Evolutionary conservation across 306 rosid species (phyloP), one percentile per base, ranked within the genome.

Genomic region (Glycine soja): DNA sequence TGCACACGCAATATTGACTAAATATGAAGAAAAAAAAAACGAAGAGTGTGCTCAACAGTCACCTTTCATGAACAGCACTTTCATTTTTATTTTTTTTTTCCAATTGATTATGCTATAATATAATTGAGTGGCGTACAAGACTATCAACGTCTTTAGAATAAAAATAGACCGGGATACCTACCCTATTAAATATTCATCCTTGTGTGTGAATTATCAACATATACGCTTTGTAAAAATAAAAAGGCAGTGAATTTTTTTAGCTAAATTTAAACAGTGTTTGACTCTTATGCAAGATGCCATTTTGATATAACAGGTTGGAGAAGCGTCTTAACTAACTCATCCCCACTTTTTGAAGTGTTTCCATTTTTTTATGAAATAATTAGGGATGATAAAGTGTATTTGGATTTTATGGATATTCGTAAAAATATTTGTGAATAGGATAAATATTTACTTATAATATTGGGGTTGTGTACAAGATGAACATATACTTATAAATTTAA

Each of bases 111-210:
- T 50, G 15, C 46, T 24, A 24, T 24, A 24, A 24, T 24, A 13
- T n/a, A 42, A 2, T 53, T 64, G 83, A 84, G 89, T 86, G 66
- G 79, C 88, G 82, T 85, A 24, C 45, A 85, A 53, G 72, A 58
- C 14, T 10, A 64, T 19, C 80, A 75, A 75, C 9, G n/a, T 19
- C 4, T 75, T 38, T 67, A 50, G 32, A 65, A 45, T 48, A 15
- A 38, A 67, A n/a, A 36, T 58, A n/a, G 30, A 46, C 19, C 40
- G 2, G 43, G 54, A 40, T 7, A 70, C 40, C 74, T 32, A 53
- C 30, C 47, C 47, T 50, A 4, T 12, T 34, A 3, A 34, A 34
- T 66, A 24, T 45, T 24, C 54, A 62, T 62, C 30, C 12, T 11
- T 64, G 10, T 45, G 42, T 43, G 12, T 54, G 53, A 74, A 75